Base-by-base conservation (phyloP, 306 rosid species). In the Pterocarpus macrocarpus region DNA sequence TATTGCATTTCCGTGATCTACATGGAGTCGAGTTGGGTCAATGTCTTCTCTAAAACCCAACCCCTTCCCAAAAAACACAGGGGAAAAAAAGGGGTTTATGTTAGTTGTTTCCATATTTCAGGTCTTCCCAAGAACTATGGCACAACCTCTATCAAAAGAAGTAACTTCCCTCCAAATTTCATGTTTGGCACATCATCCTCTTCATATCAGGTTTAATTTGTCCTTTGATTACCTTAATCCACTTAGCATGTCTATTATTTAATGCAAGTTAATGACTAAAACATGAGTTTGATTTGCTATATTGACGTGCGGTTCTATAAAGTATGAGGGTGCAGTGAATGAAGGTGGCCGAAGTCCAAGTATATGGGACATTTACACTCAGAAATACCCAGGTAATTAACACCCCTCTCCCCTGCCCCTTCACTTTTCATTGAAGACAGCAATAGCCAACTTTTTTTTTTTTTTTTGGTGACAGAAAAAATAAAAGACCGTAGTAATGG, bases 311-410 rank as follows among this genome's bases (percentile, higher is more conserved):
- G 28, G 30, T 55, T 55, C 3, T 55, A 17, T 55, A 55, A 55
- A 55, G 61, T n/a, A 55, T 55, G 61, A 55, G 61, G 61, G 61
- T 55, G 61, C 61, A 15, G 61, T 16, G 61, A 55, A 55, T 55
- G 61, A 55, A 55, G 61, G 61, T 55, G 61, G 61, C 28, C 9
- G 61, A 16, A 55, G 30, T 55, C 61, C 32, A 55, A 55, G 61
- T 16, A 55, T 16, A 55, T 55, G 61, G 61, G 61, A 55, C 61
- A 55, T 9, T 55, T 55, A 55, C 32, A 55, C 61, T 55, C 8
- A n/a, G 30, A 55, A 55, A 55, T 55, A 55, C 32, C 32, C 61
- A 0, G 61, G 61, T 55, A n/a, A 3, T 52, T 52, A 52, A 13
- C 58, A 55, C 9, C 53, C 53, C 5, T 47, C 4, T 47, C 53